Base-by-base conservation (phyloP, 768 basidiomycete genomes). In the Mycena vulgaris region DNA sequence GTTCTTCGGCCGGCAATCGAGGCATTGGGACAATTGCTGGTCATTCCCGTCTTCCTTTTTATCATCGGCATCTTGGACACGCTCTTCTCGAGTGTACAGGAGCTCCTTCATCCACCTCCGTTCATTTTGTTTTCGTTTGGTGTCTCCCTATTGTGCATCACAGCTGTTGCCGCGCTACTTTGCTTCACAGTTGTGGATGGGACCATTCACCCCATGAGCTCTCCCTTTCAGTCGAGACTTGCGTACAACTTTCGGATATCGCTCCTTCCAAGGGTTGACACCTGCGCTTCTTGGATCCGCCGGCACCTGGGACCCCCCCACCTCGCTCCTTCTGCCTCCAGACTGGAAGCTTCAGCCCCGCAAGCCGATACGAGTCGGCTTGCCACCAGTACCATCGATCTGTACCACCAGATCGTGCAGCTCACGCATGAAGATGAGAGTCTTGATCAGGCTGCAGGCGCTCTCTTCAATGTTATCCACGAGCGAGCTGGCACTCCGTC, bases 391-490 rank as follows among this genome's bases (percentile, higher is more conserved):
- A 60, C 58, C 2, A 33, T 47, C 11, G 58, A 60, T 23, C 19
- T 60, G 5, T 60, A 60, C 30, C 58, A 60, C 58, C 30, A 47
- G 42, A 47, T 60, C 6, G 58, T 60, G 11, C 58, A 60, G 16
- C 45, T 60, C 17, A 60, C 58, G 17, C 58, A 60, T 33, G 58
- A 60, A 42, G 58, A 60, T 37, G 45, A 17, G 42, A 60, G 58
- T 47, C 58, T 60, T 30, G 42, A 60, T 21, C 58, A 60, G 25
- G 58, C 58, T 5, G 58, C 58, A 10, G 58, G 58, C 6, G 58
- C 58, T 8, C 58, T 60, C 30, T 60, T 60, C 58, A 33, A 47
- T 31, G 28, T 60, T 16, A 60, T 60, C 3, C 31, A 47, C 17
- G 30, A 60, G 40, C 40, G 58, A 8, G 45, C 58, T 47, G 58